Conservation (phyloP, 2,329 filamentous ascomycete species). For the Botryotinia globosa region DNA sequence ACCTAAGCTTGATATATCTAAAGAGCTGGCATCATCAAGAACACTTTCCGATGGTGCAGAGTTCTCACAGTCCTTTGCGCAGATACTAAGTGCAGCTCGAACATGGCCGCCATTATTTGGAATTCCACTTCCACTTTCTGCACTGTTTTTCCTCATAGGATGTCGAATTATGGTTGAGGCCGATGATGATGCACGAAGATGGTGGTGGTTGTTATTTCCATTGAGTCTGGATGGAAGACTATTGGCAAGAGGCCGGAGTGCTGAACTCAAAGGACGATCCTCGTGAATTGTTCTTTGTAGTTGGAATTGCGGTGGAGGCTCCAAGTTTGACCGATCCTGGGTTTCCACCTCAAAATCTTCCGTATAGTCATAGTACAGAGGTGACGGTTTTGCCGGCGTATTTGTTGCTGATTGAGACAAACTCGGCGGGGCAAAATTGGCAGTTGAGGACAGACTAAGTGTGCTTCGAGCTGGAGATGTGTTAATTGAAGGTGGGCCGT, state of each 20-base stretch:
- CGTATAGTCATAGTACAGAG: conserved; percentile 40
- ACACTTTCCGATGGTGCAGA: not conserved
- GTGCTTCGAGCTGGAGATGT: conserved; percentile 37
- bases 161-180: conserved; percentile 22
- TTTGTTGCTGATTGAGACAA: conserved; percentile 31
- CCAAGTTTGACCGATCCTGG: conserved; percentile 22
- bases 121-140: not conserved
- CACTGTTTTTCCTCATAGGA: conserved; percentile 7
- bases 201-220: conserved; percentile 14
- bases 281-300: conserved; percentile 36
- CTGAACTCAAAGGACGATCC: conserved; percentile 32
- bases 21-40: conserved; percentile 19
- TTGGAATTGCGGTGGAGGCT: conserved; percentile 34
- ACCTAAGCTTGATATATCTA: conserved; percentile 27
- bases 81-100: not conserved
- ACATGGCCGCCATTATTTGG: not conserved
- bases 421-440: conserved; percentile 28
- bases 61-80: not conserved
- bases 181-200: conserved; percentile 26
- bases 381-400: conserved; percentile 35
- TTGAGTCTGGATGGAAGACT: conserved; percentile 15
- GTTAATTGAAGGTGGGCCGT: conserved; percentile 29
- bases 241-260: conserved; percentile 19
- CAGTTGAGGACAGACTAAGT: conserved; percentile 36
- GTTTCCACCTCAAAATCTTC: conserved; percentile 38